Conservation (phyloP, 1,284 basidiomycete species). For the Cutaneotrichosporon sp. region DNA sequence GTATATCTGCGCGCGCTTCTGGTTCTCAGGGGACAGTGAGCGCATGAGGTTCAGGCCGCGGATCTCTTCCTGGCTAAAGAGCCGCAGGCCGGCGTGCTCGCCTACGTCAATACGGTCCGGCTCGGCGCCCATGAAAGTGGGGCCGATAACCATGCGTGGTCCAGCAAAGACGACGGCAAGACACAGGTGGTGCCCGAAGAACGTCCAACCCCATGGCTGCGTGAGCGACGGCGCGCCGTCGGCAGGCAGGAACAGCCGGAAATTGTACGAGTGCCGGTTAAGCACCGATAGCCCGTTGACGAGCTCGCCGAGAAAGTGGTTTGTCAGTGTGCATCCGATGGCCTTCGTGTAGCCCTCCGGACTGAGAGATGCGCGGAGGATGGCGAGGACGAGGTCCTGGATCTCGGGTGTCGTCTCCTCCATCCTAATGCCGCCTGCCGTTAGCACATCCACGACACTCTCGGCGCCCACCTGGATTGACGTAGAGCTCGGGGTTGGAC, state of each 20-base stretch:
- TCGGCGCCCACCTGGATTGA: conserved; percentile 23
- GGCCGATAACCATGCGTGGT: conserved; percentile 38
- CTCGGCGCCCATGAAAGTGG: conserved; percentile 45
- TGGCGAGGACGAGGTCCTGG: conserved; percentile 27
- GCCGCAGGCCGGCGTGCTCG: conserved; percentile 31
- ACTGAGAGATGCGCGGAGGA: conserved; percentile 36
- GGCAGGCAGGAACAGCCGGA: conserved; percentile 31
- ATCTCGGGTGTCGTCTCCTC: conserved; percentile 32
- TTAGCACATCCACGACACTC: not conserved
- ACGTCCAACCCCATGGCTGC: conserved; percentile 39
- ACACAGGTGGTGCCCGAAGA: conserved; percentile 46
- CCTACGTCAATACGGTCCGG: conserved; percentile 44
- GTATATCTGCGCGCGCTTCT: conserved; percentile 32
- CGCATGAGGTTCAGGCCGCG: conserved; percentile 38
- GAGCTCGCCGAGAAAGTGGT: conserved; percentile 42
- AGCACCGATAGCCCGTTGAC: conserved; percentile 36
- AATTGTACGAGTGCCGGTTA: conserved; percentile 44
- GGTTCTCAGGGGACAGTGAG: conserved; percentile 28
- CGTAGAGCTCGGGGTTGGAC: conserved; percentile 44
- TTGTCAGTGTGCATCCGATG: conserved; percentile 37
- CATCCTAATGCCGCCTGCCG: conserved; percentile 35
- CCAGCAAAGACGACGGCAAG: conserved; percentile 40
- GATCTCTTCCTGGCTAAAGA: conserved; percentile 41
- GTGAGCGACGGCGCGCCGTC: conserved; percentile 8
- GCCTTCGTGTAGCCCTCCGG: conserved; percentile 38